Evolutionary conservation across 2,329 filamentous ascomycete genomes (phyloP).

Genomic region (Colletotrichum kahawae): DNA sequence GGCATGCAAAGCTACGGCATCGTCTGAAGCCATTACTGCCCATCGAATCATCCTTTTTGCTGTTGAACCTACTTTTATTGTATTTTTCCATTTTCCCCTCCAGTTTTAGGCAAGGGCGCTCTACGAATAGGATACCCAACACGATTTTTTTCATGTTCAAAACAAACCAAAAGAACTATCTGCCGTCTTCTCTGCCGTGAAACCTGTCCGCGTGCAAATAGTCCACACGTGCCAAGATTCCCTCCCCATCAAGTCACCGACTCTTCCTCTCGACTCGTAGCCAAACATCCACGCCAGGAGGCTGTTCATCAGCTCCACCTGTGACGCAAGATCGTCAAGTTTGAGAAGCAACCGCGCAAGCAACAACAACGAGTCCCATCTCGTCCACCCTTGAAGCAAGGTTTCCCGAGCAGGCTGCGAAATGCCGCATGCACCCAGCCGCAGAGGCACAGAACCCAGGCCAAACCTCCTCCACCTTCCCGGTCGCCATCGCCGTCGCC

Average conservation of each 20-base stretch:
- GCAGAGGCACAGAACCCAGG: not conserved
- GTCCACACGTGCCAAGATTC: not conserved
- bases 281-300: not conserved
- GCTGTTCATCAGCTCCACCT: not conserved
- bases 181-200: not conserved
- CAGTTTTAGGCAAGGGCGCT: not conserved
- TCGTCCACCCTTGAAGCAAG: not conserved
- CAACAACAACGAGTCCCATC: not conserved
- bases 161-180: not conserved
- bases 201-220: not conserved
- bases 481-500: not conserved
- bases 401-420: not conserved
- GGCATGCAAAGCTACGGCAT: not conserved
- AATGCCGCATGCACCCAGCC: not conserved
- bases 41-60: not conserved
- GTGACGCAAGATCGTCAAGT: conserved; percentile 8
- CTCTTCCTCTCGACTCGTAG: conserved; percentile 6
- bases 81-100: not conserved
- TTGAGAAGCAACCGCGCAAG: not conserved
- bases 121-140: conserved; percentile 15
- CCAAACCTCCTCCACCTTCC: not conserved
- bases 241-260: not conserved
- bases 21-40: not conserved
- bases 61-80: not conserved
- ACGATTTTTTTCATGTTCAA: not conserved